Percentiles rank a stretch among this genome's conserved stretches.
Evolutionary conservation across 257 asterid genomes (phyloP).

Genomic region (Galeopsis tetrahit): DNA sequence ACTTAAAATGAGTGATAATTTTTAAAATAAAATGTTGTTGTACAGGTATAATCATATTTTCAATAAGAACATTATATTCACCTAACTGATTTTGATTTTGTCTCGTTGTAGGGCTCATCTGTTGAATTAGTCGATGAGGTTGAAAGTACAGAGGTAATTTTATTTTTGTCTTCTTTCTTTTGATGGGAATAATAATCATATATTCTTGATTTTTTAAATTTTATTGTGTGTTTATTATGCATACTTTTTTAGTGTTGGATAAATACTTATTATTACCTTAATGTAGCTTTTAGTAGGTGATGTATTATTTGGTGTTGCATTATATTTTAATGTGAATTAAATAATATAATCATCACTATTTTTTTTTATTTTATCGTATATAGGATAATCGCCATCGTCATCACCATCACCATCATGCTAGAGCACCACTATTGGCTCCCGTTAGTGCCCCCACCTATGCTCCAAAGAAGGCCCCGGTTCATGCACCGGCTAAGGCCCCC

Average conservation of each 20-base stretch:
- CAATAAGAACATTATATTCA: not conserved
- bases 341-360: not conserved
- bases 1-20: too few species aligned
- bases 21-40: too few species aligned
- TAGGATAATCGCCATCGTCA: conserved; percentile 22
- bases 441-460: conserved; percentile 14
- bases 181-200: not conserved
- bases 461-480: conserved; percentile 2
- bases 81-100: not conserved
- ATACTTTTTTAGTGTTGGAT: not conserved
- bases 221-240: not conserved
- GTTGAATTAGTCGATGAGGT: not conserved
- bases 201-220: not conserved
- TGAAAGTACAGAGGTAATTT: conserved; percentile 27
- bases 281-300: not conserved
- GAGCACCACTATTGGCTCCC: conserved; percentile 21
- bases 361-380: too few species aligned
- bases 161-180: not conserved
- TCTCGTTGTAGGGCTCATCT: conserved; percentile 36
- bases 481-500: conserved; percentile 30
- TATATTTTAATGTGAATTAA: not conserved
- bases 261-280: not conserved
- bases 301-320: not conserved
- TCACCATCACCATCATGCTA: conserved; percentile 15
- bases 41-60: too few species aligned